phyloP scores from a whole-genome alignment of 225 moss, liverwort and hornwort genomes.

The Physcomitrellopsis africana region DNA sequence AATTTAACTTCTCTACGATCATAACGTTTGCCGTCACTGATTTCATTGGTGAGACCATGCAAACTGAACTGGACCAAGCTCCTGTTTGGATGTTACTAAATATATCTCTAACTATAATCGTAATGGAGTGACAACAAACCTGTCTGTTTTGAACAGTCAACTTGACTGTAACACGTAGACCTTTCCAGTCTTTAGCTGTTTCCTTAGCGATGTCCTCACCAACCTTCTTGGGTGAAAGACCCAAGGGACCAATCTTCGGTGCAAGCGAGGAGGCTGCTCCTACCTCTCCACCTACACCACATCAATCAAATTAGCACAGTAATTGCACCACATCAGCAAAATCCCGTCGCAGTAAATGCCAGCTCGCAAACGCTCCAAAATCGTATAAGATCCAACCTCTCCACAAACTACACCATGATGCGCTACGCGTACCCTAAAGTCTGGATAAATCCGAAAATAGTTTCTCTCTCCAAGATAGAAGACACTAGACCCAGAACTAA shows the following conservation, averaged over 20 bases:
- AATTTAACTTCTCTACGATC: no score
- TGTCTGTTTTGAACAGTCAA: conserved; percentile 60
- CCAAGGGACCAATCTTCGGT: conserved; percentile 57
- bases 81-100: no score
- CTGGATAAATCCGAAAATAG: background rate
- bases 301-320: background rate
- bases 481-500: background rate
- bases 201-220: conserved; percentile 63
- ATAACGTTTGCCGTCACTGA: no score
- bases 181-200: conserved; percentile 58
- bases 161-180: conserved; percentile 55
- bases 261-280: conserved; percentile 64
- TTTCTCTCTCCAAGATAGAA: background rate
- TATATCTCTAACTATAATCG: no score
- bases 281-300: conserved; percentile 49
- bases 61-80: background rate
- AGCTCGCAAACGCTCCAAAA: background rate
- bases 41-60: background rate
- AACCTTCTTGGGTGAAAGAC: conserved; percentile 52
- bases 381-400: background rate
- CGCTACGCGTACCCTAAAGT: background rate
- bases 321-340: background rate
- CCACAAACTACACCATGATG: background rate
- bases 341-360: background rate
- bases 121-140: conserved; percentile 1